Percentiles rank a stretch among this genome's conserved stretches.
These are phyloP conservation scores for Colletotrichum sp. DNA, from an alignment of 2,329 filamentous ascomycete genomes.

Conservation along the genomic window DNA sequence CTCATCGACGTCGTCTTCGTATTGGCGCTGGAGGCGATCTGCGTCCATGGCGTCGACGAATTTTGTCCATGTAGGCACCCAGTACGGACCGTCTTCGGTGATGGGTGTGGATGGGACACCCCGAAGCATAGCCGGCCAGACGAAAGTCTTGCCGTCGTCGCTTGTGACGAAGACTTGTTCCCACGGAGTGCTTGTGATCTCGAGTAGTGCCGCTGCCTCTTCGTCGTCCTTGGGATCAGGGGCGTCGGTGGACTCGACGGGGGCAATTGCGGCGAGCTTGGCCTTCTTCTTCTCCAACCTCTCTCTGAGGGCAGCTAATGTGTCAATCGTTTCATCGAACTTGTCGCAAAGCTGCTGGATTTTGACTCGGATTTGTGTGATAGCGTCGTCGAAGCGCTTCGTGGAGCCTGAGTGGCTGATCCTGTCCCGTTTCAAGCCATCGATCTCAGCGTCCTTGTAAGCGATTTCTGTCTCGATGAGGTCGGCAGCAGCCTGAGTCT, in stretches of 20 bases:
- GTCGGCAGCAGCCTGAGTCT: background rate
- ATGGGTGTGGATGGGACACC: constrained; percentile 32
- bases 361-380: background rate
- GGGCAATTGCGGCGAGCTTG: background rate
- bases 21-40: constrained; percentile 16
- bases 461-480: background rate
- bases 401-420: background rate
- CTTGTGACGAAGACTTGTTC: constrained; percentile 14
- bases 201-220: background rate
- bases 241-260: background rate
- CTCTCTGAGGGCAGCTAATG: background rate
- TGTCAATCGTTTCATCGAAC: background rate
- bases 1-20: background rate
- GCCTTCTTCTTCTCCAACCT: background rate
- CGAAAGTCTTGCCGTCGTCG: constrained; percentile 27
- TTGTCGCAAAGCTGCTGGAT: background rate
- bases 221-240: background rate
- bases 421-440: background rate
- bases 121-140: constrained; percentile 26
- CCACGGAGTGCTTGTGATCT: constrained; percentile 16
- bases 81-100: constrained; percentile 32
- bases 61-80: constrained; percentile 33
- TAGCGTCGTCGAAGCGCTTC: background rate
- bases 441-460: constrained; percentile 8
- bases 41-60: constrained; percentile 30